Conservation (phyloP, 768 basidiomycete species). For the Crepidotus variabilis region DNA sequence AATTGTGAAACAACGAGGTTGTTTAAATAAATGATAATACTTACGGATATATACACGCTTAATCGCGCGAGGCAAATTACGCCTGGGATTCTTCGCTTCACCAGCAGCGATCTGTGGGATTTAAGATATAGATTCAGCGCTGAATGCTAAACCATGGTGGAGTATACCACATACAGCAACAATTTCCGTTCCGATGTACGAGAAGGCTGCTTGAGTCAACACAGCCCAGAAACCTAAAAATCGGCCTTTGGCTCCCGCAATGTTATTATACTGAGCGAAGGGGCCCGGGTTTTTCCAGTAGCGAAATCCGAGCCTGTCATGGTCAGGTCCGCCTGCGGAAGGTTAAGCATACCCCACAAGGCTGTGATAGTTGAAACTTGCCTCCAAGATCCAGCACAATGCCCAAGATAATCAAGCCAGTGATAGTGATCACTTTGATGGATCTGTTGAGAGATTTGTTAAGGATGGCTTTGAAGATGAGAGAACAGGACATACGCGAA, state of each 20-base stretch:
- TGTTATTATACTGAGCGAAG: conserved; percentile 67
- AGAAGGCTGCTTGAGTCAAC: conserved; percentile 87
- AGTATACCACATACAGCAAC: conserved; percentile 63
- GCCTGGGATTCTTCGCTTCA: conserved; percentile 86
- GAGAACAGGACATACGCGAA: conserved; percentile 55
- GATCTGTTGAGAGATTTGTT: conserved; percentile 34
- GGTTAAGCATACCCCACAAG: not conserved
- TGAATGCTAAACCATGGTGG: not conserved
- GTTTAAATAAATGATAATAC: conserved; percentile 6
- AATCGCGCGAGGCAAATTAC: conserved; percentile 61
- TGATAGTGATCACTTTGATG: conserved; percentile 87
- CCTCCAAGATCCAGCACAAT: conserved; percentile 80
- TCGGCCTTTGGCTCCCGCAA: conserved; percentile 64
- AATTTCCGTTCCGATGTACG: conserved; percentile 91
- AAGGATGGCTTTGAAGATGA: not conserved
- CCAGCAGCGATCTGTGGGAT: conserved; percentile 70
- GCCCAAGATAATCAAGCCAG: conserved; percentile 65
- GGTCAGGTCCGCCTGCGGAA: conserved; percentile 66
- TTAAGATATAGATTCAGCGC: conserved; percentile 4
- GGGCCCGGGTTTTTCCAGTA: conserved; percentile 92
- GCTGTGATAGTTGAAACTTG: conserved; percentile 11
- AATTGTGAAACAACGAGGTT: not conserved
- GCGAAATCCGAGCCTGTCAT: conserved; percentile 68
- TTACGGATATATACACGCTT: conserved; percentile 67
- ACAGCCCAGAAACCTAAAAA: conserved; percentile 63